Conservation (phyloP, 2,329 filamentous ascomycete genomes). For the Dothideomycetidae sp. region DNA sequence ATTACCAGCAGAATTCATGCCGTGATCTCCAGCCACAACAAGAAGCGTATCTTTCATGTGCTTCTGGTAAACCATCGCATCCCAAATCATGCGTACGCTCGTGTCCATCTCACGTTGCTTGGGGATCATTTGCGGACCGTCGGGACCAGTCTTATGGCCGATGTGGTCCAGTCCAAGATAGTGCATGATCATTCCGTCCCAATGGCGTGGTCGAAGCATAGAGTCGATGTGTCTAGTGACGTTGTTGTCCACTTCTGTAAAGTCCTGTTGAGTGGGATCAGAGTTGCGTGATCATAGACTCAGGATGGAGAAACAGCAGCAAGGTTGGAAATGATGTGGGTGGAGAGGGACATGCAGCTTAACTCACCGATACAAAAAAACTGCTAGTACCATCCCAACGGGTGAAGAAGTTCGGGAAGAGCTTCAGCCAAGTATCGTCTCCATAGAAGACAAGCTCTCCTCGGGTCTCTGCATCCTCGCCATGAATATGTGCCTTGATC, state of each 20-base stretch:
- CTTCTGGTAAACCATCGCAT: constrained; percentile 52
- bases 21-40: constrained; percentile 83
- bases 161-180: constrained; percentile 95
- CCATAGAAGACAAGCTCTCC: constrained; percentile 88
- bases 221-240: constrained; percentile 76
- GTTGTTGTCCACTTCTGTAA: constrained; percentile 94
- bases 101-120: constrained; percentile 92
- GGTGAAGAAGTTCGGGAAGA: constrained; percentile 81
- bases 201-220: constrained; percentile 66
- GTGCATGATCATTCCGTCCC: constrained; percentile 88
- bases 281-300: constrained; percentile 20
- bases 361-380: constrained; percentile 91
- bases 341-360: too few species aligned
- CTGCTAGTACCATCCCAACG: constrained; percentile 86
- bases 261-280: constrained; percentile 51
- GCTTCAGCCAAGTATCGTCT: constrained; percentile 95
- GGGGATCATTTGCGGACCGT: constrained; percentile 70
- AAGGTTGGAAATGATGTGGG: constrained; percentile 4
- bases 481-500: constrained; percentile 42
- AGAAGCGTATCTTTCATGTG: constrained; percentile 69
- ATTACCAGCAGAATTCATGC: constrained; percentile 98
- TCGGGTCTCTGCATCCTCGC: constrained; percentile 14
- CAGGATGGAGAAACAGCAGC: constrained; percentile 12
- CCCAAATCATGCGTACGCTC: constrained; percentile 63
- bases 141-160: constrained; percentile 85